Base-by-base conservation (phyloP, 345 rosid species). In the Gossypium thurberi region DNA sequence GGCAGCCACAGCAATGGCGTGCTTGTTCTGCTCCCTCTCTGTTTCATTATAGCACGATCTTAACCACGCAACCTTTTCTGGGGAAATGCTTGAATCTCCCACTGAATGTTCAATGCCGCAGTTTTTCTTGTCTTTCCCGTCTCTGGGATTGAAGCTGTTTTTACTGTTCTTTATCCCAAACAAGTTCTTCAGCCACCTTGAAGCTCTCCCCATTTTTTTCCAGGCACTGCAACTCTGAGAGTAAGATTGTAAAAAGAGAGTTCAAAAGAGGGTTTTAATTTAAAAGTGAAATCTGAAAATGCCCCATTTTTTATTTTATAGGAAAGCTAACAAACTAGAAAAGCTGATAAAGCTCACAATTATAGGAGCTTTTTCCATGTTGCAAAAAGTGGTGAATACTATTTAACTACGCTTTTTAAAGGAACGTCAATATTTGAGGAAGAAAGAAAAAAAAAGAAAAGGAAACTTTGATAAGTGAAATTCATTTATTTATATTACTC, bases 141-240 rank as follows among this genome's bases (percentile, higher is more conserved):
- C 80, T n/a, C 78, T 73, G 78, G 87, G 80, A 46, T 47, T 71
- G 21, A 78, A 69, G 72, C 76, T 73, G 65, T 81, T 81, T 62
- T 77, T 83, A 57, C 78, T 76, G 80, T 70, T 88, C 77, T 89
- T 89, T 69, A 87, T 83, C 26, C 97, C 92, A 25, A 93, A 88
- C 63, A 93, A 73, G 72, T 90, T 84, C 86, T 86, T 93, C 20
- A 93, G 75, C 98, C 98, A 91, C 82, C 88, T 87, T 28, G 86
- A 80, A 37, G 90, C 96, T 78, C 87, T 87, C 17, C 96, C 96
- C 96, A 91, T 89, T 46, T 23, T 17, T 17, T 14, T 37, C 20
- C 1, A 25, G 18, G 64, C 10, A 57, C 58, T 15, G 26, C 57
- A 48, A 70, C 65, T 65, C 37, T 18, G 60, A 67, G 69, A 72